These are phyloP conservation scores for Cryptococcus sp. DNA, from an alignment of 1,284 basidiomycete genomes.

Conservation along the genomic window DNA sequence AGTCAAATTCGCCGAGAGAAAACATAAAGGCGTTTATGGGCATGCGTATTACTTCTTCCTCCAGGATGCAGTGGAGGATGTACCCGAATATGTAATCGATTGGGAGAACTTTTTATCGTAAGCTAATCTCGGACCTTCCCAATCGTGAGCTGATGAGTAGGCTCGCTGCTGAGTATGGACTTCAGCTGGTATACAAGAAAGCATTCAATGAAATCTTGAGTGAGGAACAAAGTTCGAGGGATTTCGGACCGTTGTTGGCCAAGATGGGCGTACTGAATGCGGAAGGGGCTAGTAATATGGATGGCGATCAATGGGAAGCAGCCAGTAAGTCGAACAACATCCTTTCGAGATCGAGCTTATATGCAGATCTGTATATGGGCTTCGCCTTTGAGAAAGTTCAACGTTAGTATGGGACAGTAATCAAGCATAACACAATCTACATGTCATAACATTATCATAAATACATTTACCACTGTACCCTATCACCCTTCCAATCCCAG, in stretches of 20 bases:
- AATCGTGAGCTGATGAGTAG: constrained; percentile 48
- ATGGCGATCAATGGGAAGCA: constrained; percentile 91
- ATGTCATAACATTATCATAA: neutral
- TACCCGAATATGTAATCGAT: constrained; percentile 92
- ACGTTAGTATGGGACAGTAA: neutral
- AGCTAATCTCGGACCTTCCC: constrained; percentile 33
- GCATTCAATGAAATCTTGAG: constrained; percentile 84
- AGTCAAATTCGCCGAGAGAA: constrained; percentile 72
- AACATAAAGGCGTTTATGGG: constrained; percentile 67
- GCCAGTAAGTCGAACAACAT: constrained; percentile 64
- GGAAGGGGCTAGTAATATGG: constrained; percentile 81
- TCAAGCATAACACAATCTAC: neutral
- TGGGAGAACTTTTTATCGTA: constrained; percentile 90
- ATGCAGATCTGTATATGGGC: constrained; percentile 73
- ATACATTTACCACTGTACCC: constrained; percentile 46
- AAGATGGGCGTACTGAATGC: constrained; percentile 84
- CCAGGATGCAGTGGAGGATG: constrained; percentile 90
- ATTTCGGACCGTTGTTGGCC: constrained; percentile 72
- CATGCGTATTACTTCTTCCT: constrained; percentile 93
- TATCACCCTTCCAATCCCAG: constrained; percentile 66
- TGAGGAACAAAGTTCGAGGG: constrained; percentile 68
- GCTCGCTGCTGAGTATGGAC: constrained; percentile 75
- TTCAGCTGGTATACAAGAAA: constrained; percentile 71
- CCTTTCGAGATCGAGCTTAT: neutral
- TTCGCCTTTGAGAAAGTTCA: constrained; percentile 72